phyloP scores from a whole-genome alignment of 306 rosid genomes.

The Sindora glabra region DNA sequence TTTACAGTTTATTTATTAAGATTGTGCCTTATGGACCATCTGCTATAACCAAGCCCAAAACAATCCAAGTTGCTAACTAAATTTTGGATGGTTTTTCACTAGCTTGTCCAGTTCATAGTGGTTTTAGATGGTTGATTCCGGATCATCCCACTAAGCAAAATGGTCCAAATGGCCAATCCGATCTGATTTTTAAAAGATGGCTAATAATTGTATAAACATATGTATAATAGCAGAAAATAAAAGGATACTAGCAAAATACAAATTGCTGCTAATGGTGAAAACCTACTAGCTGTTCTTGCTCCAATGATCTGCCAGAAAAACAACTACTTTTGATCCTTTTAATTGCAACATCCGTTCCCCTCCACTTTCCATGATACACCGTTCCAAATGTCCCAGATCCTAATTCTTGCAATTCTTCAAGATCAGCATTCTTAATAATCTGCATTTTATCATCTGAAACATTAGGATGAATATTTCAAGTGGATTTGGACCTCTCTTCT shows the following conservation, averaged over 20 bases:
- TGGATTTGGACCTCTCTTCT: constrained; percentile 4
- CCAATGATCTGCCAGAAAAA: constrained; percentile 70
- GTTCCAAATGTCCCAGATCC: constrained; percentile 99
- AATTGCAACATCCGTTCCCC: constrained; percentile 96
- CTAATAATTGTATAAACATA: neutral
- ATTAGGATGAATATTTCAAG: neutral
- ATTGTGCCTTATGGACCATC: too few relatives aligned
- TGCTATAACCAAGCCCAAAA: too few relatives aligned
- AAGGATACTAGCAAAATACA: neutral
- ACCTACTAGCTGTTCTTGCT: constrained; percentile 90
- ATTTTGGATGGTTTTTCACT: too few relatives aligned
- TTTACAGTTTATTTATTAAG: too few relatives aligned
- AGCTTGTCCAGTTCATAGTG: too few relatives aligned
- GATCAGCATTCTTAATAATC: constrained; percentile 74
- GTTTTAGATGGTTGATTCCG: too few relatives aligned
- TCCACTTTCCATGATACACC: constrained; percentile 93
- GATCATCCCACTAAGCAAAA: too few relatives aligned
- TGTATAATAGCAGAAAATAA: neutral
- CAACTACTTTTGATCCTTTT: constrained; percentile 93
- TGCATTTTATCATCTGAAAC: constrained; percentile 28
- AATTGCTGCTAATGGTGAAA: constrained; percentile 7
- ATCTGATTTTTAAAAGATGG: too few relatives aligned
- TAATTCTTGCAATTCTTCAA: constrained; percentile 74
- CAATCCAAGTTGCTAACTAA: too few relatives aligned
- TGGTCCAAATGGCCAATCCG: too few relatives aligned